Percentiles rank a stretch among this genome's conserved stretches.
Evolutionary conservation across 345 rosid genomes (phyloP).

Genomic region (Citrus reticulata): DNA sequence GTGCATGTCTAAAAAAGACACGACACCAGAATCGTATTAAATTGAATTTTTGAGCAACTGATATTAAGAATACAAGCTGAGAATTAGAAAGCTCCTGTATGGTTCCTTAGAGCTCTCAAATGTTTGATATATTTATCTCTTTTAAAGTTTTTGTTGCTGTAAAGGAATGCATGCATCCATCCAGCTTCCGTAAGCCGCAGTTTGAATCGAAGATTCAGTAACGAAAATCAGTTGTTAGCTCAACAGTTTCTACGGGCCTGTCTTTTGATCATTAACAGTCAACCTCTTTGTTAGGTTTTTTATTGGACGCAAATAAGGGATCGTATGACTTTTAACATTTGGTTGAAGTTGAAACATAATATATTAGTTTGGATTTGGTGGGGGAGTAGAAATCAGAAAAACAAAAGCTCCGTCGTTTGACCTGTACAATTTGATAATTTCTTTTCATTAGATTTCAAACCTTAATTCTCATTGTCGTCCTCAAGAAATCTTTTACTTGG

Average conservation of each 20-base stretch:
- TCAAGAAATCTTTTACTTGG: too few species aligned
- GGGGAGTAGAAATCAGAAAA: neutral
- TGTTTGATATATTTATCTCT: neutral
- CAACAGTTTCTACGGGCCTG: constrained; percentile 11
- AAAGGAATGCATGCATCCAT: neutral
- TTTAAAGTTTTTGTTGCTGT: neutral
- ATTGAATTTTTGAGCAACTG: neutral
- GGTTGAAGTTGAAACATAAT: constrained; percentile 8
- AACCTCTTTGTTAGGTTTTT: neutral
- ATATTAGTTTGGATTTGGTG: constrained; percentile 22
- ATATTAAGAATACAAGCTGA: neutral
- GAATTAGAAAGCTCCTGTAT: neutral
- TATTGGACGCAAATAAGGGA: neutral
- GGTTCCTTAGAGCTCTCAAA: neutral
- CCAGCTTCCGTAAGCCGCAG: neutral
- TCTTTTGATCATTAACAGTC: neutral
- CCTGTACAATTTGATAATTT: neutral
- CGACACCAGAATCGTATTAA: too few species aligned
- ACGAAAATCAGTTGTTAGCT: constrained; percentile 5
- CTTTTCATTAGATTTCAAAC: too few species aligned
- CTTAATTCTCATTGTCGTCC: neutral
- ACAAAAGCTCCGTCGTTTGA: neutral
- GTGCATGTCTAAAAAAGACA: too few species aligned
- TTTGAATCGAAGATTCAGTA: neutral
- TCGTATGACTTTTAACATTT: neutral